Conservation (phyloP, 1,284 basidiomycete genomes). For the Caloboletus inedulis region DNA sequence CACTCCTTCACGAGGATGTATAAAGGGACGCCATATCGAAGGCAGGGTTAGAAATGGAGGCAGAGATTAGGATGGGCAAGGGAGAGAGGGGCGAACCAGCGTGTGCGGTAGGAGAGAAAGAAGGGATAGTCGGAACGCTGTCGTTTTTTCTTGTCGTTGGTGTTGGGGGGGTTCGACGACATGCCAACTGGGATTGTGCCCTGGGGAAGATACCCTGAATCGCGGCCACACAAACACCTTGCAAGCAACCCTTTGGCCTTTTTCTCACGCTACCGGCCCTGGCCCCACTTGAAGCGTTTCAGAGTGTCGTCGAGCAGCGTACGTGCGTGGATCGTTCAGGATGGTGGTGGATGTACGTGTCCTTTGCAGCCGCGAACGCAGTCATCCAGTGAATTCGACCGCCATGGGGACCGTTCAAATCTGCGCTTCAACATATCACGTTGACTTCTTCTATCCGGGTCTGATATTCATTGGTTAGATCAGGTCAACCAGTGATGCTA, state of each 20-base stretch:
- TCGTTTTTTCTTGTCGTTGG: slow-evolving; percentile 32
- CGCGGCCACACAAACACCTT: background rate
- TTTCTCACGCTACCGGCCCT: background rate
- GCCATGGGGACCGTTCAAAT: background rate
- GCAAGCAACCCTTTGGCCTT: background rate
- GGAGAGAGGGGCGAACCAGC: slow-evolving; percentile 52
- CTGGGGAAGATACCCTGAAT: background rate
- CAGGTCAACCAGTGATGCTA: background rate
- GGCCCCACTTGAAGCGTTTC: background rate
- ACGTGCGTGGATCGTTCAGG: background rate
- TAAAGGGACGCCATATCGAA: background rate
- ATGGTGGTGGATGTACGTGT: background rate
- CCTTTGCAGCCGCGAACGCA: background rate
- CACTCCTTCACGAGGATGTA: slow-evolving; percentile 49
- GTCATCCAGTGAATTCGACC: background rate
- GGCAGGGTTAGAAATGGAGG: slow-evolving; percentile 6
- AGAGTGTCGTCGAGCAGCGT: background rate
- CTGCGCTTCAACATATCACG: background rate
- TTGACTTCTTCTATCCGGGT: background rate
- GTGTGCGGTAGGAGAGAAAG: slow-evolving; percentile 60
- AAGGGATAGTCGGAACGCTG: slow-evolving; percentile 53
- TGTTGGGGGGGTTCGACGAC: background rate
- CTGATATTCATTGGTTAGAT: background rate
- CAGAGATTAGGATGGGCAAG: background rate
- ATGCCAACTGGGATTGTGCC: background rate